Percentiles rank a stretch among this genome's conserved stretches.
These are phyloP conservation scores for Skeletonema marinoi DNA, from an alignment of 108 stramenopile genomes.

Conservation along the genomic window DNA sequence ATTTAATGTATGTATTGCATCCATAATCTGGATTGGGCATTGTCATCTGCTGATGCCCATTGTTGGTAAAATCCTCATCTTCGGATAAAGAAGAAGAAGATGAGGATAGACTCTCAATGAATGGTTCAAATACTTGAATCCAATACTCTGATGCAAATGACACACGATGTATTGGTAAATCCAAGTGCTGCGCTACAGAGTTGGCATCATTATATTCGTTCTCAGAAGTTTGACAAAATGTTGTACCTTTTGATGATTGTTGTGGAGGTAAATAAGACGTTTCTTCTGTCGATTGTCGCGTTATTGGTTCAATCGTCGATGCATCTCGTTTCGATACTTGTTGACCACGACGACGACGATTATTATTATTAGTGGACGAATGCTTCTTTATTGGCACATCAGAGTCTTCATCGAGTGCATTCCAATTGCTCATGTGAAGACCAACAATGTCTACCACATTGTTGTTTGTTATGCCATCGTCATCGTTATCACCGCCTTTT, in stretches of 20 bases:
- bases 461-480: not conserved
- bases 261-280: not conserved
- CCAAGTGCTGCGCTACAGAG: constrained; percentile 74
- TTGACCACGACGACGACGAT: constrained; percentile 3
- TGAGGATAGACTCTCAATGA: constrained; percentile 54
- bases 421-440: constrained; percentile 92
- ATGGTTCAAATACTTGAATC: constrained; percentile 93
- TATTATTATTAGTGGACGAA: too few relatives aligned
- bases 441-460: constrained; percentile 38
- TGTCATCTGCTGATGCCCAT: constrained; percentile 9
- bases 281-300: not conserved
- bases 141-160: constrained; percentile 90
- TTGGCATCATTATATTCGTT: constrained; percentile 85
- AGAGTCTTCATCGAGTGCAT: constrained; percentile 69
- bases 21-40: constrained; percentile 94
- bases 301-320: not conserved
- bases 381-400: not conserved
- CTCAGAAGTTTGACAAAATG: constrained; percentile 51
- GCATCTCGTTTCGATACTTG: not conserved
- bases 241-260: constrained; percentile 4
- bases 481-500: not conserved
- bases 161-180: constrained; percentile 73
- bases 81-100: not conserved
- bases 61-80: not conserved
- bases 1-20: constrained; percentile 94